Conservation (phyloP, 768 basidiomycete genomes). For the Lactifluus piperatus region DNA sequence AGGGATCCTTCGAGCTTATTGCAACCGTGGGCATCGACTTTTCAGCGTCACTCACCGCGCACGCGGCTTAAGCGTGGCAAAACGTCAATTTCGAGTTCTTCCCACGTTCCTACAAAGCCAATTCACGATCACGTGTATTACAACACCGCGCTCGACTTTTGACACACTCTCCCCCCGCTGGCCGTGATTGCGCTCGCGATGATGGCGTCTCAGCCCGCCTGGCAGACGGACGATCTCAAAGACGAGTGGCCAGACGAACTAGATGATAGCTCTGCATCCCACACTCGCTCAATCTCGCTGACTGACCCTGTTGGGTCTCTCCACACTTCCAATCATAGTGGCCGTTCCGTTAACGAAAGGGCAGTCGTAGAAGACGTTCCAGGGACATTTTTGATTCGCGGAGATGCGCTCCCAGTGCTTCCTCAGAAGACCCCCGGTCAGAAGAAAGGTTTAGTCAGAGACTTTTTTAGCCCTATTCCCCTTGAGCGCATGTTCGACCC, state of each 20-base stretch:
- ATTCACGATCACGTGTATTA: constrained; percentile 11
- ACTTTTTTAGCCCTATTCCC: constrained; percentile 82
- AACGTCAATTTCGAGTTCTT: too few species aligned
- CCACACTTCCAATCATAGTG: constrained; percentile 26
- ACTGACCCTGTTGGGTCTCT: constrained; percentile 46
- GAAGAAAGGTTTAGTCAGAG: constrained; percentile 57
- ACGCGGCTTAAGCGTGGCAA: not conserved
- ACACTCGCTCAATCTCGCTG: constrained; percentile 25
- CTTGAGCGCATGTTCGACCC: constrained; percentile 93
- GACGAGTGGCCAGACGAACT: constrained; percentile 84
- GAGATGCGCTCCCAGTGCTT: constrained; percentile 51
- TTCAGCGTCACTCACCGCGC: not conserved
- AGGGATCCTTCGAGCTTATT: not conserved
- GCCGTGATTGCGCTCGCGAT: too few species aligned
- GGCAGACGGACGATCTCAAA: constrained; percentile 84
- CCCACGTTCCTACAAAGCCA: too few species aligned
- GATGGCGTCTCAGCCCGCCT: constrained; percentile 42
- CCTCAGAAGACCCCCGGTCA: constrained; percentile 60
- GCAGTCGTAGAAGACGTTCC: constrained; percentile 29
- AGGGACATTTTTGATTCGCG: constrained; percentile 72
- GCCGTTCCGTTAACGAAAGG: constrained; percentile 17
- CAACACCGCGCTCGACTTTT: too few species aligned
- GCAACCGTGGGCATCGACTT: constrained; percentile 4
- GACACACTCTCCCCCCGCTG: too few species aligned
- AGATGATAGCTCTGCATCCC: constrained; percentile 32